Conservation (phyloP, 2,329 filamentous ascomycete genomes). For the Penicillium sclerotigenum region DNA sequence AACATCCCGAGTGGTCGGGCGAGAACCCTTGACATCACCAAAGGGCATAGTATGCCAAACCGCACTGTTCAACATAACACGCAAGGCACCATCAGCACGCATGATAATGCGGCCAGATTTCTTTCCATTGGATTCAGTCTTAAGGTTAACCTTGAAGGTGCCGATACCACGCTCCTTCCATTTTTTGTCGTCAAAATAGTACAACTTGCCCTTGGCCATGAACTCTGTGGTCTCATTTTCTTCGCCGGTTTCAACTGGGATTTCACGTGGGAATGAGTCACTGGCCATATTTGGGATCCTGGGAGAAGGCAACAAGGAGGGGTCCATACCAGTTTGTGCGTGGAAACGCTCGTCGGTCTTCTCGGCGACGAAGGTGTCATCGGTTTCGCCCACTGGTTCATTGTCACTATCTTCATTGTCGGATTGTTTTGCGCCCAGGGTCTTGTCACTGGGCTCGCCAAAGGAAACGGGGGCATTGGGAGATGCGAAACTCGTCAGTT, state of each 20-base stretch:
- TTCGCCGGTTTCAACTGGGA: conserved; percentile 78
- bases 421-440: conserved; percentile 71
- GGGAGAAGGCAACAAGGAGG: not conserved
- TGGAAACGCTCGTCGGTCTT: conserved; percentile 50
- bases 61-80: conserved; percentile 80
- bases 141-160: conserved; percentile 77
- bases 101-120: conserved; percentile 73
- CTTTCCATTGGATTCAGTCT: conserved; percentile 54
- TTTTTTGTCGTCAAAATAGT: conserved; percentile 67
- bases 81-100: conserved; percentile 84
- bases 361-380: conserved; percentile 44
- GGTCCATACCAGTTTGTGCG: conserved; percentile 62
- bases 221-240: conserved; percentile 74
- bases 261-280: conserved; percentile 25
- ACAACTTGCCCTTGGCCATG: conserved; percentile 78
- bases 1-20: conserved; percentile 61
- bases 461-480: conserved; percentile 50
- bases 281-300: not conserved
- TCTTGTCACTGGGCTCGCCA: conserved; percentile 48
- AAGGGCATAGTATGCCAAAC: conserved; percentile 77
- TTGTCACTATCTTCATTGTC: conserved; percentile 47
- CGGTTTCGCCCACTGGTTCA: conserved; percentile 51
- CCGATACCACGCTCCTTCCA: conserved; percentile 92
- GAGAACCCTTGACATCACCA: conserved; percentile 60
- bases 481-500: conserved; percentile 68